Percentiles rank a stretch among this genome's conserved stretches.
phyloP scores from a whole-genome alignment of 2,329 filamentous ascomycete genomes.

The Pseudocercospora pini-densiflorae region DNA sequence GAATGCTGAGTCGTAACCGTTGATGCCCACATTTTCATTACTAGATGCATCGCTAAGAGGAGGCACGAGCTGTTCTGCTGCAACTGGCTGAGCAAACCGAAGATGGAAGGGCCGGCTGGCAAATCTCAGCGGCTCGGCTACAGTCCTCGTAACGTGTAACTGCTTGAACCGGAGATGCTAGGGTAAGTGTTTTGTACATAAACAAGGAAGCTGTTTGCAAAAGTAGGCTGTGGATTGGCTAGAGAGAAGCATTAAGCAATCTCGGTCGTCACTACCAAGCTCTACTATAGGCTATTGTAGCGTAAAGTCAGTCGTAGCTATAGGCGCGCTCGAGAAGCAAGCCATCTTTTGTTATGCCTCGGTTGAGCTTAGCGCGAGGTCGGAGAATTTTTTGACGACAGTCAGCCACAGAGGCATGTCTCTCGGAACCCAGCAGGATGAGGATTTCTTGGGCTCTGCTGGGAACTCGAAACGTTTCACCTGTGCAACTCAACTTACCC shows the following conservation, averaged over 20 bases:
- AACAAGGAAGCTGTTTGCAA: conserved; percentile 5
- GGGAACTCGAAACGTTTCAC: background rate
- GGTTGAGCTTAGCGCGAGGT: background rate
- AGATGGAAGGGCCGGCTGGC: background rate
- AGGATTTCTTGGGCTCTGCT: too few species aligned
- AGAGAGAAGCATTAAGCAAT: background rate
- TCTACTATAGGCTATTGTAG: background rate
- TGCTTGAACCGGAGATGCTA: conserved; percentile 11
- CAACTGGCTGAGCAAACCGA: background rate
- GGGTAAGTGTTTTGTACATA: background rate
- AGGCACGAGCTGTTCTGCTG: background rate
- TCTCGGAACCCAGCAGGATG: background rate
- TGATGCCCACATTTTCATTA: too few species aligned
- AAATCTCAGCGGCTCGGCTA: background rate
- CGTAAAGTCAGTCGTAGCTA: background rate
- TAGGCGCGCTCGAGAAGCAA: background rate
- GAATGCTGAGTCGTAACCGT: background rate
- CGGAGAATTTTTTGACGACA: conserved; percentile 4
- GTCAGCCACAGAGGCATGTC: background rate
- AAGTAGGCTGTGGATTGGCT: conserved; percentile 9
- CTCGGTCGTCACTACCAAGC: conserved; percentile 9
- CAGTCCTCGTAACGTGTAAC: background rate
- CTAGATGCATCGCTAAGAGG: background rate
- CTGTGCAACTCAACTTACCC: background rate
- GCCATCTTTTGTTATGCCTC: background rate